Evolutionary conservation across 1,139 yeast genomes (phyloP).

Genomic region (Candida pseudoviswanathii): DNA sequence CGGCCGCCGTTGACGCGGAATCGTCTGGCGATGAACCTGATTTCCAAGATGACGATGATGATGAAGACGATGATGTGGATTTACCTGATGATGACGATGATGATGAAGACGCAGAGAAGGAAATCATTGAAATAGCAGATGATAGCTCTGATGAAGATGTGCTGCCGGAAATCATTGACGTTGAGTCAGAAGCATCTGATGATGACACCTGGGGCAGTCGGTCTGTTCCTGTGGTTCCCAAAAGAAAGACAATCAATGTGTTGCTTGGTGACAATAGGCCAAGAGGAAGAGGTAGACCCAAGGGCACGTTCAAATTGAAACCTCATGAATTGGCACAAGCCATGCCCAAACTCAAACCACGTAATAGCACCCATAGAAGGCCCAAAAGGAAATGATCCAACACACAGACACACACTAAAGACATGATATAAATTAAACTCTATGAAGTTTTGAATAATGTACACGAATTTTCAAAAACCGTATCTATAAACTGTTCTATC

Average conservation of each 20-base stretch:
- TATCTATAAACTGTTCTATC: conserved; percentile 55
- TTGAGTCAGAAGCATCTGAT: not conserved
- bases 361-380: not conserved
- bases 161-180: not conserved
- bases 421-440: not conserved
- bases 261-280: conserved; percentile 9
- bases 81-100: conserved; percentile 15
- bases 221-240: conserved; percentile 8
- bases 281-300: conserved; percentile 19
- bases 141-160: conserved; percentile 3
- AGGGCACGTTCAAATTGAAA: conserved; percentile 16
- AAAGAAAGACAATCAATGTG: conserved; percentile 15
- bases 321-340: not conserved
- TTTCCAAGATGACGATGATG: conserved; percentile 12
- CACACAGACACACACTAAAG: too few relatives aligned
- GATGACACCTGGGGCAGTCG: not conserved
- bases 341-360: not conserved
- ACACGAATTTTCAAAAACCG: conserved; percentile 66
- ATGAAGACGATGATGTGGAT: conserved; percentile 16
- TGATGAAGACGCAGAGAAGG: conserved; percentile 8
- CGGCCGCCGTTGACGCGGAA: conserved; percentile 15
- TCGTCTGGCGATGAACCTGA: conserved; percentile 13
- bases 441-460: conserved; percentile 46
- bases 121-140: not conserved
- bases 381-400: not conserved